Evolutionary conservation across 2,329 filamentous ascomycete genomes (phyloP).

Genomic region (Lecanicillium sp.): DNA sequence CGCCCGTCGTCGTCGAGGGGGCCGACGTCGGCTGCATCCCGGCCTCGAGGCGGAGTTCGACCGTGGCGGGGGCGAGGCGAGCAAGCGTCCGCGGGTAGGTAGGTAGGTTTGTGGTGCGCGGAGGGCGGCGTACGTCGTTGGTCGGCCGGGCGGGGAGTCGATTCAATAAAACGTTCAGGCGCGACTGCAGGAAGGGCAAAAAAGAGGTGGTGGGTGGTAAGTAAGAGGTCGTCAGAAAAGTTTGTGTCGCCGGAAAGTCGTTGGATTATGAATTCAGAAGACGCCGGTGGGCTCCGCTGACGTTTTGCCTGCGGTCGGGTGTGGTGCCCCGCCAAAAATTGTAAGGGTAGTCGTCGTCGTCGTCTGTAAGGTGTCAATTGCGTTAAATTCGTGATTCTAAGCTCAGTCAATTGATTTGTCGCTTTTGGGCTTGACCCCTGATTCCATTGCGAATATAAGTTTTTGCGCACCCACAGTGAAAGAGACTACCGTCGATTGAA

Average conservation of each 20-base stretch:
- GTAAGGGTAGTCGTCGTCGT: background rate
- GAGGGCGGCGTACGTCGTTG: too few relatives aligned
- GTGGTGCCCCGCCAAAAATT: conserved; percentile 2
- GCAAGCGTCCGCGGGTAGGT: background rate
- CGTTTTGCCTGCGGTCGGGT: background rate
- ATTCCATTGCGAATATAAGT: too few relatives aligned
- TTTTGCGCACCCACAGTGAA: too few relatives aligned
- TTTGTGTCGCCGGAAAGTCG: background rate
- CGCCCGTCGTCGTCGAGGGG: conserved; percentile 19
- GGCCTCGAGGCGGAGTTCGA: background rate
- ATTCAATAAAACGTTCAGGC: background rate
- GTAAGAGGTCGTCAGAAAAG: background rate
- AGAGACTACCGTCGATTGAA: too few relatives aligned
- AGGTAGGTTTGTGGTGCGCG: background rate
- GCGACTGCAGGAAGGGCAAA: too few relatives aligned
- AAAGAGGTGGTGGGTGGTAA: background rate
- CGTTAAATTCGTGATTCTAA: too few relatives aligned
- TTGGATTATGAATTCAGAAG: background rate
- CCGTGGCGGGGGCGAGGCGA: background rate
- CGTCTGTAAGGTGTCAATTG: too few relatives aligned
- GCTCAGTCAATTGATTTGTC: too few relatives aligned
- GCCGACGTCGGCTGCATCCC: conserved; percentile 12
- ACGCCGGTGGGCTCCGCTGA: background rate
- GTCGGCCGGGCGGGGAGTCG: background rate
- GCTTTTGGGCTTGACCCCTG: too few relatives aligned